Evolutionary conservation across 2,329 filamentous ascomycete genomes (phyloP).

Genomic region (Curvularia hawaiiensis): DNA sequence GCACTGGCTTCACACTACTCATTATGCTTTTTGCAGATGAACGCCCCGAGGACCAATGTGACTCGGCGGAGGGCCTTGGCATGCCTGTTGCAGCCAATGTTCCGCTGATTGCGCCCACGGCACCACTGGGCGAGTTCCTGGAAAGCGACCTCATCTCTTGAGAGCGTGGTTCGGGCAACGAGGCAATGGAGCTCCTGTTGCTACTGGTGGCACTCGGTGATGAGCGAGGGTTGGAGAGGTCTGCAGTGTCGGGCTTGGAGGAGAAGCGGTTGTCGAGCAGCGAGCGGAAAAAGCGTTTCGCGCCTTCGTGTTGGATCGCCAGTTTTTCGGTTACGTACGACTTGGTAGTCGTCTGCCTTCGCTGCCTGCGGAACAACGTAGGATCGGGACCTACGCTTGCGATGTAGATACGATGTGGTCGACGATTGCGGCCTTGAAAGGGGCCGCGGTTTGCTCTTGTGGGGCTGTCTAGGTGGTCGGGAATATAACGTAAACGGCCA

Average conservation of each 20-base stretch:
- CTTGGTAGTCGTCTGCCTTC: conserved; percentile 41
- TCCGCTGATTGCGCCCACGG: conserved; percentile 25
- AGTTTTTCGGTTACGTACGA: conserved; percentile 52
- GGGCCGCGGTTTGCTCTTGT: conserved; percentile 36
- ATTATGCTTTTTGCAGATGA: conserved; percentile 42
- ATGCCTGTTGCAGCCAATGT: conserved; percentile 47
- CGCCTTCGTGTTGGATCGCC: conserved; percentile 56
- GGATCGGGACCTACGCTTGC: conserved; percentile 55
- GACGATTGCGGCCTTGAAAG: conserved; percentile 58
- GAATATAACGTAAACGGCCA: conserved; percentile 47
- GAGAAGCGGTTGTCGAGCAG: conserved; percentile 49
- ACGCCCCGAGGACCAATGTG: conserved; percentile 46
- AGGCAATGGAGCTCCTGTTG: conserved; percentile 32
- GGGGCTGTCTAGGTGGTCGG: conserved; percentile 41
- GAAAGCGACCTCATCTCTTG: conserved; percentile 48
- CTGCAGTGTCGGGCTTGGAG: conserved; percentile 27
- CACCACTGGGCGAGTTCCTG: conserved; percentile 47
- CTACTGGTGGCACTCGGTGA: conserved; percentile 34
- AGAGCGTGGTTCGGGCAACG: conserved; percentile 35
- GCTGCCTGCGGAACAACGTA: conserved; percentile 31
- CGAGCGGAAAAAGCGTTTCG: conserved; percentile 56
- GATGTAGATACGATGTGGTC: conserved; percentile 63
- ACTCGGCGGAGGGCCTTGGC: conserved; percentile 49
- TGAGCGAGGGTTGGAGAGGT: conserved; percentile 30
- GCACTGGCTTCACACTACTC: conserved; percentile 41